phyloP scores from a whole-genome alignment of 106 monocot species.

The Phalaenopsis aphrodite region DNA sequence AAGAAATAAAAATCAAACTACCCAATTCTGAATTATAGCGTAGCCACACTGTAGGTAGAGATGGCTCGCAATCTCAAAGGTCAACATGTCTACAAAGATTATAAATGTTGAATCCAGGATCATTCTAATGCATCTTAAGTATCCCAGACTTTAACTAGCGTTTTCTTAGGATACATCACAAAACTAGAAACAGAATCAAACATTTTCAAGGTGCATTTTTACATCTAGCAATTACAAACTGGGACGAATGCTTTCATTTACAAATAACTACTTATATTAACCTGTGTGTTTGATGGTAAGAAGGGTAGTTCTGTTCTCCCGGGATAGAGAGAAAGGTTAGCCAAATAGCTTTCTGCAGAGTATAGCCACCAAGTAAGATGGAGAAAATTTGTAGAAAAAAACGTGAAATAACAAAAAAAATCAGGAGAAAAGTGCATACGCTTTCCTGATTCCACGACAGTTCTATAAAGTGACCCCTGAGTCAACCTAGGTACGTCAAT shows the following conservation, averaged over 20 bases:
- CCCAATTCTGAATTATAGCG: too few species aligned
- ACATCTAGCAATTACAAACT: too few species aligned
- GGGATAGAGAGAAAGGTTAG: constrained; percentile 94
- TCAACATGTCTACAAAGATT: too few species aligned
- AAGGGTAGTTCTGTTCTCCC: constrained; percentile 84
- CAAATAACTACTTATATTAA: constrained; percentile 6
- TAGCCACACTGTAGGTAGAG: too few species aligned
- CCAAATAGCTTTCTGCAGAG: constrained; percentile 79
- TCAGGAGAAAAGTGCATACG: constrained; percentile 30
- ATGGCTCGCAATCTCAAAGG: too few species aligned
- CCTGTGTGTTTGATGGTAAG: constrained; percentile 86
- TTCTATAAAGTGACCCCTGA: constrained; percentile 62
- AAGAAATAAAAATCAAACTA: too few species aligned
- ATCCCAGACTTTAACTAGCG: too few species aligned
- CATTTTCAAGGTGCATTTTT: too few species aligned
- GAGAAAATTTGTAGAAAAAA: neutral
- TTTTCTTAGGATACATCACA: too few species aligned
- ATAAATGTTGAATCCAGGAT: too few species aligned
- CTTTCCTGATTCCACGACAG: constrained; percentile 53
- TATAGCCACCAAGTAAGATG: neutral
- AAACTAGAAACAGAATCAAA: too few species aligned
- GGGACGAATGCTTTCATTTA: neutral
- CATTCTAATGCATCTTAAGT: too few species aligned
- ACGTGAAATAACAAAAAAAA: neutral
- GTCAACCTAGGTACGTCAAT: constrained; percentile 61